These are phyloP conservation scores for Trypanosoma rangeli DNA, from an alignment of 208 protist genomes.

Conservation along the genomic window DNA sequence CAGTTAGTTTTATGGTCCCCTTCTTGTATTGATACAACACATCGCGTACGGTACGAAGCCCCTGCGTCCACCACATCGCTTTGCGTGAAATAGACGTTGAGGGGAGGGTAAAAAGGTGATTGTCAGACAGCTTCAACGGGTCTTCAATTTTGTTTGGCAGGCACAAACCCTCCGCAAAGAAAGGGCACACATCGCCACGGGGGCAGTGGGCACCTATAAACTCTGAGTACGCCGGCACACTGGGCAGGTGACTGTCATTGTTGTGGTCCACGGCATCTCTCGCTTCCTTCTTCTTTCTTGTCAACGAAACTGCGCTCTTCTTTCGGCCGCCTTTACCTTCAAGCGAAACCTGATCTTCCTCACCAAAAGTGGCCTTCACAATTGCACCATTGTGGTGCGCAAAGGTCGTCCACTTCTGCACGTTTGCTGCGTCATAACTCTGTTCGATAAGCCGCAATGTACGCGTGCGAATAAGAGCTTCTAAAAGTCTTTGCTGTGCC, in stretches of 20 bases:
- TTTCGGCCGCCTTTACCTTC: conserved; percentile 8
- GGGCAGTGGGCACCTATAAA: conserved; percentile 73
- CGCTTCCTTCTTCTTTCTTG: conserved; percentile 18
- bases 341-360: neutral
- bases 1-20: conserved; percentile 67
- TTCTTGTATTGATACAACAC: conserved; percentile 59
- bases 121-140: conserved; percentile 58
- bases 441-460: conserved; percentile 54
- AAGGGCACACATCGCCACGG: conserved; percentile 72
- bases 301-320: conserved; percentile 13
- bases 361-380: conserved; percentile 28
- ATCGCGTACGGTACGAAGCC: conserved; percentile 72
- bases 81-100: conserved; percentile 71
- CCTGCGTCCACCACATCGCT: conserved; percentile 75
- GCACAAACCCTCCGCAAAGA: conserved; percentile 83
- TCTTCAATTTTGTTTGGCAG: conserved; percentile 72
- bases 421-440: conserved; percentile 30
- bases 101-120: conserved; percentile 88
- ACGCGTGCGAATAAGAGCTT: conserved; percentile 62
- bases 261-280: neutral
- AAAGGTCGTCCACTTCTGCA: conserved; percentile 42
- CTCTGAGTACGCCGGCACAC: conserved; percentile 47
- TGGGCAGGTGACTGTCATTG: conserved; percentile 4
- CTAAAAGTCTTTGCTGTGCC: conserved; percentile 67
- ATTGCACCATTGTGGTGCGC: conserved; percentile 21